Conservation (phyloP, 2,329 filamentous ascomycete genomes). For the Scedosporium dehoogii region DNA sequence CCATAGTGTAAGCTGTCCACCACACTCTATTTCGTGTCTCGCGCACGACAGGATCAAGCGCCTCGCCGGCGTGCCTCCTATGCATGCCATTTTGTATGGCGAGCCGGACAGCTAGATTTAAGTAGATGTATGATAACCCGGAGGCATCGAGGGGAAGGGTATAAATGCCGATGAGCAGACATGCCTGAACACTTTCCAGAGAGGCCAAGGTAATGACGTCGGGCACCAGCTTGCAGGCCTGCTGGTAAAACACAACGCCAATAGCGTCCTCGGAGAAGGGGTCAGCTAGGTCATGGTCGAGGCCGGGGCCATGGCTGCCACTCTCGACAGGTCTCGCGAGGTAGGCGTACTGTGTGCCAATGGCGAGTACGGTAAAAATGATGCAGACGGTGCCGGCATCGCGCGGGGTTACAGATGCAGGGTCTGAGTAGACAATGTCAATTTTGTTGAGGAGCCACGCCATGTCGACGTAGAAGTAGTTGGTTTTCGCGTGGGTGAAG, state of each 20-base stretch:
- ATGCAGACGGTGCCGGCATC: constrained; percentile 33
- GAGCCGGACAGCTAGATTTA: constrained; percentile 44
- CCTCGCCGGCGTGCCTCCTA: constrained; percentile 35
- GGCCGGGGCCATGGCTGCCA: background rate
- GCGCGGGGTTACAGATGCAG: constrained; percentile 24
- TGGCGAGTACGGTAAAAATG: constrained; percentile 36
- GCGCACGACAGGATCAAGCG: constrained; percentile 34
- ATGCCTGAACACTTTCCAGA: constrained; percentile 48
- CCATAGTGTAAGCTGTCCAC: constrained; percentile 47
- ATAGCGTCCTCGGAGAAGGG: constrained; percentile 39
- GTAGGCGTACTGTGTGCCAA: constrained; percentile 41
- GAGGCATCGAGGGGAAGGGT: constrained; percentile 45
- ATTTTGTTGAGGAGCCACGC: constrained; percentile 31
- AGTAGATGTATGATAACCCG: constrained; percentile 46
- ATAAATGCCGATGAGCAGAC: constrained; percentile 45
- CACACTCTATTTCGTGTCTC: constrained; percentile 46
- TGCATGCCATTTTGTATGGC: constrained; percentile 54
- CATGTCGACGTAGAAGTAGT: constrained; percentile 37
- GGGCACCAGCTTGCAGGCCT: constrained; percentile 41
- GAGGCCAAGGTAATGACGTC: constrained; percentile 47
- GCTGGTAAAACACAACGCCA: constrained; percentile 46
- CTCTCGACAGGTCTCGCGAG: constrained; percentile 22
- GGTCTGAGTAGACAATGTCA: constrained; percentile 29
- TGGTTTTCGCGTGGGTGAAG: constrained; percentile 36
- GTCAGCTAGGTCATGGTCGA: constrained; percentile 14